Base-by-base conservation (phyloP, 2,329 filamentous ascomycete genomes). In the Paracamarosporium sp. region DNA sequence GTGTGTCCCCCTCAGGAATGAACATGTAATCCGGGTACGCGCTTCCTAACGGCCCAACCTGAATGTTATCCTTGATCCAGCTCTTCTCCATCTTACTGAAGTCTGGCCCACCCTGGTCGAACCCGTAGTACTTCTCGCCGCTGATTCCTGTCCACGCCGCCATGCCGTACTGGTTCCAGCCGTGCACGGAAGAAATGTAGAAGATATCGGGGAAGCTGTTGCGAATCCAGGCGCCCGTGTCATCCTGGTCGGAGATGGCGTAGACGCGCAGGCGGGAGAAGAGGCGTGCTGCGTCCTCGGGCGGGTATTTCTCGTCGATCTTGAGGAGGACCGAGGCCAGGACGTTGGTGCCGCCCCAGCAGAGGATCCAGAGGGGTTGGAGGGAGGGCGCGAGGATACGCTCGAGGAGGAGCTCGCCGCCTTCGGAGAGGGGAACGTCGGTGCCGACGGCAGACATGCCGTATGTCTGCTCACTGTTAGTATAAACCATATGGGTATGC, bases 221-320 rank as follows among this genome's bases (percentile, higher is more conserved):
- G 15, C 85, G 80, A 33, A 88, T 82, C 85, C 84, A 87, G 0
- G 79, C 71, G 0, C 83, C 84, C 0, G 82, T 81, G 59, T 88
- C 81, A 59, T 87, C 85, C 61, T 87, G 85, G 60, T 87, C 85
- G 6, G 83, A 86, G 53, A 87, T 86, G 33, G 84, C 73, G 28
- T 76, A 76, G 3, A 76, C 68, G 2, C 74, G 69, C 2, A 76
- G 40, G 11, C 72, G 68, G 1, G 72, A 74, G 17, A 73, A 60
- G 1, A 76, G 63, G 12, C 72, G 70, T 25, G 65, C 65, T 5
- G 72, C 68, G 52, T 76, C 72, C 51, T 75, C 73, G 4, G 73
- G 72, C 1, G 70, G 57, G 62, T 58, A 64, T 15, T 67, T 68
- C 15, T 66, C 57, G 27, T 75, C 72, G 38, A 81, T 76, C 15